Evolutionary conservation across 208 protist genomes (phyloP), one percentile per base, ranked within the genome.

Genomic region (Trypanosoma mega): DNA sequence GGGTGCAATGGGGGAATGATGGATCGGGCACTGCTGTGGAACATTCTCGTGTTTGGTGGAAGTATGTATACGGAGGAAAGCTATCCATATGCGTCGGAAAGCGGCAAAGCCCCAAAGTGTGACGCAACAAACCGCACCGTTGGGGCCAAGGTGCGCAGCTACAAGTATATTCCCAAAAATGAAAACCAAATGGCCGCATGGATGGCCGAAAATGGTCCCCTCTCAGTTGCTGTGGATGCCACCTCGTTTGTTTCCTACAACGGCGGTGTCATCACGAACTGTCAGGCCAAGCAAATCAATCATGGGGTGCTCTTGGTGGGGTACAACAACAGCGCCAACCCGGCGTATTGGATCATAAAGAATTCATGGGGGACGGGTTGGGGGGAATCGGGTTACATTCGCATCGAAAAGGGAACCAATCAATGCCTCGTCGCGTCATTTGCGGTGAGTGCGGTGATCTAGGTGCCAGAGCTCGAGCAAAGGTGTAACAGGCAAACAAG

Each of bases 161-260:
- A 85, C 66, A 52, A 90, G 24, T 68, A 79, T 18, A 57, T 97
- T 5, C 67, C 72, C 5, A 34, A 74, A 29, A 71, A 92, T 57
- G 92, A 97, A 74, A 48, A 75, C 8, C 74, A 53, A 14, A 80
- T 97, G 11, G 78, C 65, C 20, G 81, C 72, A 46, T 90, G 75
- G 59, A 58, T 95, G 8, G 72, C 62, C 26, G 37, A 63, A 31
- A 31, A 81, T 48, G 94, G 94, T 45, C 92, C 94, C 49, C 60
- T 98, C 50, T 63, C 92, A 34, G 75, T 97, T 33, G 95, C 86
- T 14, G 95, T 98, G 8, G 91, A 97, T 56, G 93, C 93, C n/a
- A 65, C 68, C 23, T 66, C 62, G 23, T 94, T 79, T 80, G 72
- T 83, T 63, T 41, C 76, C 29, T 94, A 94, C 80, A 70, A 67